Base-by-base conservation (phyloP, 2,329 filamentous ascomycete species). In the Xylaria sp. region DNA sequence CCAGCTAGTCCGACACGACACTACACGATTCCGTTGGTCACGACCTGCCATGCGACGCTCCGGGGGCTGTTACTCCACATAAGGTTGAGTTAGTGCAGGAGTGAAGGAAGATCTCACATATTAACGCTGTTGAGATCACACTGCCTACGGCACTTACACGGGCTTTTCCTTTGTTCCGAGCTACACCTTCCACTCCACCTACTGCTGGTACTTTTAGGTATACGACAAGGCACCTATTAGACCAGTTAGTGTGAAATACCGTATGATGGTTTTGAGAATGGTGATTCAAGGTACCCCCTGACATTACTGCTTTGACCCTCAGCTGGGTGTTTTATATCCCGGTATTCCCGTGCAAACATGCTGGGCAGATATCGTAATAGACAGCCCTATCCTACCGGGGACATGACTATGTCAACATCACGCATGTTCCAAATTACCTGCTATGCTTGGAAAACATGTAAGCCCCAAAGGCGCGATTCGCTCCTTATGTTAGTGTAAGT, bases 81-180 rank as follows among this genome's bases (percentile, higher is more conserved):
- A 33, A 14, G 53, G 25, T 19, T 25, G 43, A 8, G 55, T 35
- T 33, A 35, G 47, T 52, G 42, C 47, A 47, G 59, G 47, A 35
- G 54, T 40, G 45, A 46, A 57, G 17, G 59, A 52, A 51, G 59
- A 61, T 57, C 46, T 61, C 40, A 38, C 31, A 40, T 52, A 47
- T 47, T 35, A 25, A 52, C 52, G 23, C 45, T 47, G 51, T 38
- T 43, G 46, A 57, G 59, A 46, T 61, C 53, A 52, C 46, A 40
- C 53, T 57, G 40, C 53, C 28, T 38, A 47, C 21, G 50, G 50
- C 50, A 53, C 50, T 53, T 53, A 53, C 21, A 31, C 50, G 35
- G 50, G 50, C 50, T 31, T 28, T 52, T 51, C 50, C 15, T 15
- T 9, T 40, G 37, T 31, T 53, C 35, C 37, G 37, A 53, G 21